phyloP scores from a whole-genome alignment of 2,329 filamentous ascomycete species.

The Talaromyces atroroseus region DNA sequence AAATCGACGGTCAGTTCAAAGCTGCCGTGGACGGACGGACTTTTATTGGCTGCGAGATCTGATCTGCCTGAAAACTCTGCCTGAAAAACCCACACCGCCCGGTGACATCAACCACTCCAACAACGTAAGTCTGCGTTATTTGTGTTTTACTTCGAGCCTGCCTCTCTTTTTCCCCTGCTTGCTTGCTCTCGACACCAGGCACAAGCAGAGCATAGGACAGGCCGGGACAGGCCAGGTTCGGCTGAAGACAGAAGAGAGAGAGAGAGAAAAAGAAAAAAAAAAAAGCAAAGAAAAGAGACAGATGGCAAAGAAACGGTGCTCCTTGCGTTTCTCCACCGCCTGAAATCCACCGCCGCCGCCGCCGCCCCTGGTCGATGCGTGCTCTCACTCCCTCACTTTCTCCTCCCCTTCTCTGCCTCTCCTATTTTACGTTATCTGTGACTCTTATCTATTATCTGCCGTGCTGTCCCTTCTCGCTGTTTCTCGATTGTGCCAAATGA shows the following conservation, averaged over 20 bases:
- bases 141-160: neutral
- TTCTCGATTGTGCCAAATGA: conserved; percentile 25
- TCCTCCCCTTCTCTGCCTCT: neutral
- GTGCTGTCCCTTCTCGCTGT: neutral
- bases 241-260: too few relatives aligned
- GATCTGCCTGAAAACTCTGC: neutral
- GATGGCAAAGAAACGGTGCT: neutral
- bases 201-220: neutral
- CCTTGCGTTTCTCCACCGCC: neutral
- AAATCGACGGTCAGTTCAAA: too few relatives aligned
- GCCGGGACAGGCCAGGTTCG: too few relatives aligned
- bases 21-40: too few relatives aligned
- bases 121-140: neutral
- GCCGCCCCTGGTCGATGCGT: neutral
- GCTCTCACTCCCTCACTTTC: neutral
- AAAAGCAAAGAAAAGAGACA: neutral
- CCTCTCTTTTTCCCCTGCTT: neutral
- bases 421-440: neutral
- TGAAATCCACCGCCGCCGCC: neutral
- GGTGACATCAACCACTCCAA: neutral
- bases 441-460: neutral
- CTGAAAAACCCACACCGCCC: neutral
- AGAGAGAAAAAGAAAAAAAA: neutral
- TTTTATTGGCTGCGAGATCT: neutral
- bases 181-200: neutral